These are phyloP conservation scores for Lactarius tabidus DNA, from an alignment of 768 basidiomycete genomes.

Conservation along the genomic window DNA sequence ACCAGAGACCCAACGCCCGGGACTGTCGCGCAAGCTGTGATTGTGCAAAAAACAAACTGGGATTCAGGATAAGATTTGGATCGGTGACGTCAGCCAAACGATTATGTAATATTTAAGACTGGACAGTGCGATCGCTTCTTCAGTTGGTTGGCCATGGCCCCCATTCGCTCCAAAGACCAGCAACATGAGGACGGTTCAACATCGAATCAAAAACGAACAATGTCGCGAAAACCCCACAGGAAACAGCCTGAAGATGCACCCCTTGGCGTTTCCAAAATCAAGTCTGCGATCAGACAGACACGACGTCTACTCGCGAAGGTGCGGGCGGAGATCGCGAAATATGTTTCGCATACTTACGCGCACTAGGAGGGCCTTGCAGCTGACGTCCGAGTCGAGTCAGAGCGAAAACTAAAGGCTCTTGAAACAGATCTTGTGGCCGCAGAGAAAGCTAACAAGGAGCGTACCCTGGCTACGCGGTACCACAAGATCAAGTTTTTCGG, in stretches of 20 bases:
- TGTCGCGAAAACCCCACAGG: background rate
- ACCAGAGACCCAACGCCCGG: background rate
- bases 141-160: constrained; percentile 13
- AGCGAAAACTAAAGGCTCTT: constrained; percentile 70
- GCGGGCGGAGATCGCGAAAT: constrained; percentile 14
- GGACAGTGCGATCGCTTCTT: background rate
- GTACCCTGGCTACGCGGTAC: constrained; percentile 70
- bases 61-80: background rate
- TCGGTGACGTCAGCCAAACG: background rate
- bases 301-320: constrained; percentile 80
- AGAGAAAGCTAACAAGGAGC: constrained; percentile 61
- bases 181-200: constrained; percentile 5
- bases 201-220: background rate
- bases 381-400: constrained; percentile 74
- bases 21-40: background rate
- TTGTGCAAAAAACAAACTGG: background rate
- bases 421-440: constrained; percentile 68
- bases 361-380: constrained; percentile 78
- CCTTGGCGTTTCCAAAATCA: constrained; percentile 83
- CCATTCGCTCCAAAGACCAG: constrained; percentile 9
- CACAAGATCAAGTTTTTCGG: constrained; percentile 95
- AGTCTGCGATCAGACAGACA: constrained; percentile 79
- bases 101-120: background rate
- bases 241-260: constrained; percentile 25
- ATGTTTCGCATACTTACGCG: background rate